phyloP scores from a whole-genome alignment of 225 moss, liverwort and hornwort species.

The Ulota crispa region DNA sequence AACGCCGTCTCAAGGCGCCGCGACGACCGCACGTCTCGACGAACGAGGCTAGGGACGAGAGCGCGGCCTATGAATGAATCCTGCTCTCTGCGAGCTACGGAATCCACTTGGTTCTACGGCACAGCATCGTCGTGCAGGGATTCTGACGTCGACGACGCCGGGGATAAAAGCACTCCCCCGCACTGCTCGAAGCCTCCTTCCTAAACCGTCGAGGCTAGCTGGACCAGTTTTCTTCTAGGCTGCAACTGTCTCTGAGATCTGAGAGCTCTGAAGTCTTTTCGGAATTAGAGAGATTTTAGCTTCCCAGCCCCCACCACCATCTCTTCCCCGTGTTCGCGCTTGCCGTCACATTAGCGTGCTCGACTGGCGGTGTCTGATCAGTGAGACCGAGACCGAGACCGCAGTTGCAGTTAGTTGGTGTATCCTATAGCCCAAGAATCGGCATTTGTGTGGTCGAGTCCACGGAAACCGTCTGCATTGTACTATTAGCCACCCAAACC shows the following conservation, averaged over 20 bases:
- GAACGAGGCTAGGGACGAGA: neutral
- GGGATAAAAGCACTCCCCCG: constrained; percentile 12
- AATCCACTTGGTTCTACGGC: neutral
- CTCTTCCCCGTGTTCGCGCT: too few species aligned
- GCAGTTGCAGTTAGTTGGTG: neutral
- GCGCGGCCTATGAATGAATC: neutral
- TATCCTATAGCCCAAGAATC: neutral
- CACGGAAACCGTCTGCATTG: constrained; percentile 20
- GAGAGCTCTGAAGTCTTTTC: neutral
- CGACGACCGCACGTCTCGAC: neutral
- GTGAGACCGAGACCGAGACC: too few species aligned
- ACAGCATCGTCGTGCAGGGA: constrained; percentile 3
- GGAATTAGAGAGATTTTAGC: neutral
- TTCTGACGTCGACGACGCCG: constrained; percentile 13
- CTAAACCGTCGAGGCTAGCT: neutral
- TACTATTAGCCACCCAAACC: constrained; percentile 19
- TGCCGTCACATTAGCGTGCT: too few species aligned
- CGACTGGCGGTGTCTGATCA: too few species aligned
- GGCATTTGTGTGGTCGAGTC: neutral
- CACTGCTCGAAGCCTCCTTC: neutral
- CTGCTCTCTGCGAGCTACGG: neutral
- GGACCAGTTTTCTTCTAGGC: neutral
- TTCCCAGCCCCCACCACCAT: too few species aligned
- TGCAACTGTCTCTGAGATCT: constrained; percentile 12
- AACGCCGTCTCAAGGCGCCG: neutral